Evolutionary conservation across 768 basidiomycete species (phyloP).

Genomic region (Pluteus cervinus): DNA sequence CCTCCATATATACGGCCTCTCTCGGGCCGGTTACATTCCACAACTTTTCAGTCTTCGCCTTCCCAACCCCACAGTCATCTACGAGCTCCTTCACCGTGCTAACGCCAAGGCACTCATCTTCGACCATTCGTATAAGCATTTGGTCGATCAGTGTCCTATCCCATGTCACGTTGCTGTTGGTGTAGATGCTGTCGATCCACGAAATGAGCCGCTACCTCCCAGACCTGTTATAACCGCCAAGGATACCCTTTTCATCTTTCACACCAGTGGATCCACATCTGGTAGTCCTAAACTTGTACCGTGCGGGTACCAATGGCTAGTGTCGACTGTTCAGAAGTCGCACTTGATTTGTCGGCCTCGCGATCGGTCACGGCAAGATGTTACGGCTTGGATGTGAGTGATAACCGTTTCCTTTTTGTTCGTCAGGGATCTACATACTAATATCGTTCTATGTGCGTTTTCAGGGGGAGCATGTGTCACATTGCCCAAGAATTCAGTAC

Average conservation of each 20-base stretch:
- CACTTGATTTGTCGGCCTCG: conserved; percentile 41
- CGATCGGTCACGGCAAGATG: conserved; percentile 52
- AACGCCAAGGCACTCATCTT: conserved; percentile 59
- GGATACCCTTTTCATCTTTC: conserved; percentile 64
- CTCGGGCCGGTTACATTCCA: conserved; percentile 71
- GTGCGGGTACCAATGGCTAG: conserved; percentile 62
- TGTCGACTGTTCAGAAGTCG: conserved; percentile 57
- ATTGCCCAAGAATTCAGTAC: conserved; percentile 73
- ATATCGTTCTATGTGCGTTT: too few species aligned
- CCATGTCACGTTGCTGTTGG: conserved; percentile 40
- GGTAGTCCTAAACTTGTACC: conserved; percentile 77
- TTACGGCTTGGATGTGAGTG: conserved; percentile 68
- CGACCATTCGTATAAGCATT: conserved; percentile 48
- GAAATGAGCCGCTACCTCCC: conserved; percentile 35
- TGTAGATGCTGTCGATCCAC: conserved; percentile 29
- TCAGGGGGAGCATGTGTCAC: conserved; percentile 80
- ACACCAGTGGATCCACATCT: conserved; percentile 80
- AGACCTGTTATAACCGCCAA: conserved; percentile 28
- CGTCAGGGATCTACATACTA: conserved; percentile 23
- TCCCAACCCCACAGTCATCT: conserved; percentile 64
- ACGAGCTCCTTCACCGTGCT: conserved; percentile 61
- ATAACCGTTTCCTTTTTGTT: conserved; percentile 10
- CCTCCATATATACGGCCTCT: conserved; percentile 68
- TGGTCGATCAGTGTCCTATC: conserved; percentile 40
- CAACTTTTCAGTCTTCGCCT: conserved; percentile 76